Percentiles rank a stretch among this genome's conserved stretches.
These are phyloP conservation scores for Leccinum variabile DNA, from an alignment of 1,284 basidiomycete genomes.

Conservation along the genomic window DNA sequence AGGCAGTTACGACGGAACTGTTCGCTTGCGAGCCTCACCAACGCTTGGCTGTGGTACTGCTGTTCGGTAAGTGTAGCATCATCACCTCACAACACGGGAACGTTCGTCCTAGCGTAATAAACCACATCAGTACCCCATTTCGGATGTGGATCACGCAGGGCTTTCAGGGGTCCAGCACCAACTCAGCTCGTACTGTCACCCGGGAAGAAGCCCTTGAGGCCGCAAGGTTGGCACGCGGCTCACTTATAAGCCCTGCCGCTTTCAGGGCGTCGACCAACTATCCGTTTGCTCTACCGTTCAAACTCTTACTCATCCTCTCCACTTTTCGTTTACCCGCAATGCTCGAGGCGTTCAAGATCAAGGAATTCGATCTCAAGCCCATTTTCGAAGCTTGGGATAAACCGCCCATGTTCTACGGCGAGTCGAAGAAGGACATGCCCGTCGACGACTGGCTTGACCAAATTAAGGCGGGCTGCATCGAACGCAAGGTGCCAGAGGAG, in stretches of 20 bases:
- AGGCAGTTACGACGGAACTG: background rate
- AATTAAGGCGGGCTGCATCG: conserved; percentile 65
- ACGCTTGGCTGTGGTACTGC: background rate
- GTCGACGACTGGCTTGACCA: conserved; percentile 69
- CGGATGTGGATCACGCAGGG: conserved; percentile 16
- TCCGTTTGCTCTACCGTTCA: conserved; percentile 14
- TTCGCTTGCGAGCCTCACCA: background rate
- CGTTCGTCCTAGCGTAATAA: conserved; percentile 10
- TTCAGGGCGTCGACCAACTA: conserved; percentile 14
- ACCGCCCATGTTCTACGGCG: conserved; percentile 63
- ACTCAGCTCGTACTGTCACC: conserved; percentile 25
- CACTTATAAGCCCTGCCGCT: conserved; percentile 26
- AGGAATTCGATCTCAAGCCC: conserved; percentile 68
- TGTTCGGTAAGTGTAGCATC: conserved; percentile 6
- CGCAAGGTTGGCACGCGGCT: conserved; percentile 34
- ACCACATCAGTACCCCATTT: conserved; percentile 2
- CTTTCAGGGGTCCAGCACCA: conserved; percentile 21
- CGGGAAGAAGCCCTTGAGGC: conserved; percentile 25
- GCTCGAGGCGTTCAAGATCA: conserved; percentile 73
- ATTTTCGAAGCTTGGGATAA: conserved; percentile 61
- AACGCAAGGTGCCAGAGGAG: conserved; percentile 68
- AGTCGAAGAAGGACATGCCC: conserved; percentile 61
- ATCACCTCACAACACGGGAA: conserved; percentile 15
- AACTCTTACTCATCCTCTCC: conserved; percentile 1
- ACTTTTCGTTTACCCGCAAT: conserved; percentile 35